Conservation (phyloP, 208 protist genomes). For the Crithidia expoeki region DNA sequence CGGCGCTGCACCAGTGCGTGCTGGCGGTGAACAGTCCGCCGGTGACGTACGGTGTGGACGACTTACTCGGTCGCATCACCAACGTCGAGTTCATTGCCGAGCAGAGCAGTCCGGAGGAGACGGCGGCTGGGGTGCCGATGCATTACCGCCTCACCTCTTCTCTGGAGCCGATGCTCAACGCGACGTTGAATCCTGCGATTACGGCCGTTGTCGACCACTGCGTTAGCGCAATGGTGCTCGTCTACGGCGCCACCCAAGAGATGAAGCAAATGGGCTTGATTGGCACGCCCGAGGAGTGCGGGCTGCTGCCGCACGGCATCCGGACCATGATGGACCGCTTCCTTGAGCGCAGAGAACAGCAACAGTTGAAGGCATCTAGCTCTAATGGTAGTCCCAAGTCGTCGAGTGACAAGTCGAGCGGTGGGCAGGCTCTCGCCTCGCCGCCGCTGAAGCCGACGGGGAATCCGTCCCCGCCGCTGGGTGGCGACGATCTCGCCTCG, state of each 20-base stretch:
- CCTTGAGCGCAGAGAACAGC: slow-evolving; percentile 41
- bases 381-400: slow-evolving; percentile 10
- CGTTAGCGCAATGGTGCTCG: slow-evolving; percentile 73
- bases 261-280: slow-evolving; percentile 90
- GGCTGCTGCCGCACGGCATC: slow-evolving; percentile 77
- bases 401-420: slow-evolving; percentile 2
- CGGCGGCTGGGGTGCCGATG: slow-evolving; percentile 22
- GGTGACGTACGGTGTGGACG: slow-evolving; percentile 54
- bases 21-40: slow-evolving; percentile 53
- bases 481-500: slow-evolving; percentile 20
- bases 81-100: slow-evolving; percentile 70
- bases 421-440: neutral
- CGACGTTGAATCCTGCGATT: slow-evolving; percentile 64
- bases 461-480: neutral
- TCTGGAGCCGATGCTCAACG: slow-evolving; percentile 57
- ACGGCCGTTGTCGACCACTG: slow-evolving; percentile 77
- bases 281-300: slow-evolving; percentile 79
- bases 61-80: slow-evolving; percentile 58
- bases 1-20: slow-evolving; percentile 54
- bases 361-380: slow-evolving; percentile 22
- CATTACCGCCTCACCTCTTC: slow-evolving; percentile 58
- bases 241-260: slow-evolving; percentile 88
- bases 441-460: slow-evolving; percentile 16
- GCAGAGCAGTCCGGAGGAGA: slow-evolving; percentile 27
- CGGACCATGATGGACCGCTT: slow-evolving; percentile 66